Conservation (phyloP, 1,139 yeast genomes). For the Blastobotrys indianensis region DNA sequence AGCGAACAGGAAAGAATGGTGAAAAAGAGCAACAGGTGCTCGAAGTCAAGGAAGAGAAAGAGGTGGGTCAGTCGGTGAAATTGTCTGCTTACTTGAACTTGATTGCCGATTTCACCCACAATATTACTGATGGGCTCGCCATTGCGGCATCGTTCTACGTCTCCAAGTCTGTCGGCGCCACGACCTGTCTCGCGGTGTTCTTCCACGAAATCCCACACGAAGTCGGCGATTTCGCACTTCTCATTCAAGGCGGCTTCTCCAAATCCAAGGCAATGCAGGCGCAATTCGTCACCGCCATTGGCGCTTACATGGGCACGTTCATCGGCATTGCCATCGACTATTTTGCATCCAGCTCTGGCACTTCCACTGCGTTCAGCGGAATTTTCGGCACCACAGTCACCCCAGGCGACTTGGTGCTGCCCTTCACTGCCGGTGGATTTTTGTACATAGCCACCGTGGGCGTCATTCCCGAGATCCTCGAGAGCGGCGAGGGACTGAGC, state of each 20-base stretch:
- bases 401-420: constrained; percentile 49
- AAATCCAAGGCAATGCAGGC: constrained; percentile 57
- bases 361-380: constrained; percentile 28
- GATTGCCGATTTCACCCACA: constrained; percentile 62
- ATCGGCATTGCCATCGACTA: constrained; percentile 50
- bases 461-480: constrained; percentile 57
- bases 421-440: constrained; percentile 70
- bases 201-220: constrained; percentile 74
- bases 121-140: constrained; percentile 66
- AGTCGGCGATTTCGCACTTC: constrained; percentile 64
- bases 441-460: constrained; percentile 61
- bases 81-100: constrained; percentile 57
- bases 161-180: constrained; percentile 51
- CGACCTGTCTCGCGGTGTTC: constrained; percentile 59
- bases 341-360: constrained; percentile 23
- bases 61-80: constrained; percentile 25
- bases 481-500: constrained; percentile 35
- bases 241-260: constrained; percentile 59
- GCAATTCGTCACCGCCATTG: constrained; percentile 56
- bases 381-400: constrained; percentile 46
- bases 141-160: constrained; percentile 60
- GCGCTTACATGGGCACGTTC: constrained; percentile 58
- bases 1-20: constrained; percentile 22
- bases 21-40: constrained; percentile 26
- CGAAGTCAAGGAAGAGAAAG: too few species aligned